phyloP scores from a whole-genome alignment of 2,329 filamentous ascomycete species.

The Fusarium praegraminearum region DNA sequence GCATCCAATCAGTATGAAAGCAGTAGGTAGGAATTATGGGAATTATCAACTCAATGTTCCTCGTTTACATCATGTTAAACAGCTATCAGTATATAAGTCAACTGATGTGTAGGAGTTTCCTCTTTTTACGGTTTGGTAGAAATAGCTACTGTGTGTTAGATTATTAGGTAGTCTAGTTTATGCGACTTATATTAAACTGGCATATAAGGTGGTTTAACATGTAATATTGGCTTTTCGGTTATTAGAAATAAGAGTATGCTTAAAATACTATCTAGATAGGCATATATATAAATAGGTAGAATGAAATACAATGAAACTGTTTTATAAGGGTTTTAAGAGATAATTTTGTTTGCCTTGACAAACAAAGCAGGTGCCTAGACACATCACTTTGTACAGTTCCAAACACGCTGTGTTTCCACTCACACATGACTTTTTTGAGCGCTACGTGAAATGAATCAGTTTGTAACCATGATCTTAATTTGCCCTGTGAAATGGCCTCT shows the following conservation, averaged over 20 bases:
- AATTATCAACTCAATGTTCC: too few relatives aligned
- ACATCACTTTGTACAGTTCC: neutral
- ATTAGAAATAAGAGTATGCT: too few relatives aligned
- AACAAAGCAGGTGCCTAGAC: too few relatives aligned
- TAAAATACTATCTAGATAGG: too few relatives aligned
- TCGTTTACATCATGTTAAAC: neutral
- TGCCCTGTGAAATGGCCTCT: neutral
- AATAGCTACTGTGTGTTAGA: neutral
- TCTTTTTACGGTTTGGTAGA: neutral
- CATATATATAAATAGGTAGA: too few relatives aligned
- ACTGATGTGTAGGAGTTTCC: neutral
- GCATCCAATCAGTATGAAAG: too few relatives aligned
- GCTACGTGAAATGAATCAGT: constrained; percentile 7
- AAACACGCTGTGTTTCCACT: neutral
- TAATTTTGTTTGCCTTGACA: too few relatives aligned
- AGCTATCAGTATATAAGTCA: neutral
- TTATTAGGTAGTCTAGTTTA: neutral
- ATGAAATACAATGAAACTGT: too few relatives aligned
- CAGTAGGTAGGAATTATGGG: too few relatives aligned
- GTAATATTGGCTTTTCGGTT: too few relatives aligned
- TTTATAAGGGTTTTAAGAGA: too few relatives aligned
- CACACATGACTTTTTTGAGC: neutral
- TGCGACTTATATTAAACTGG: neutral
- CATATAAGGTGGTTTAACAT: too few relatives aligned
- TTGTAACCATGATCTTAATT: neutral